Base-by-base conservation (phyloP, 371 early-diverging fungal genomes). In the Dentiscutata heterogama region DNA sequence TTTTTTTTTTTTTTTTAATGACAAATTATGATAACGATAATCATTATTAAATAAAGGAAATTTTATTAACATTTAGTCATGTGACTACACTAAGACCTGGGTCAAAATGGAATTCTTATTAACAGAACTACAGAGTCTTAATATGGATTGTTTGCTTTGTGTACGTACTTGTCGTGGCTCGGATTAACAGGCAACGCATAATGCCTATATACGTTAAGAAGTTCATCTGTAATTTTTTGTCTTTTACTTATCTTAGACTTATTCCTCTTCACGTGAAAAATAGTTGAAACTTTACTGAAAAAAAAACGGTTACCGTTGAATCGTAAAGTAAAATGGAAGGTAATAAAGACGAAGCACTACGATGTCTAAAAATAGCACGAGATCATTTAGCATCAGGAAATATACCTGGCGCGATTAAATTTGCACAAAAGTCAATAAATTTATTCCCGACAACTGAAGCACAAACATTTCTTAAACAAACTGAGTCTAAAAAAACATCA, bases 261-360 rank as follows among this genome's bases (percentile, higher is more conserved):
- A 65, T 31, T 65, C 29, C n/a, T 61, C n/a, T 63, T 63, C 29
- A 27, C 22, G 63, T 63, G 29, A 46, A 46, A 42, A 46, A 46
- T 46, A 46, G 46, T 63, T 63, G 22, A 27, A 63, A 25, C 29
- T 63, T 27, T 63, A 63, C 11, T 27, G n/a, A 27, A 63, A 63
- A 27, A 63, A 63, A 20, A 63, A 11, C 11, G 29, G 29, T 10
- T 27, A 27, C 11, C 25, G 22, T 63, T 27, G 11, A 46, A 46
- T 46, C 46, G 11, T 46, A 46, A 46, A 46, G 46, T 10, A 46
- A 46, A 42, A 96, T 95, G 96, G 96, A 94, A 83, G 91, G 92
- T 80, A 98, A 98, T 88, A 93, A 91, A 83, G 98, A 97, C 84
- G 97, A 97, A 83, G 98, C 98, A 5, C 61, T 88, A 42, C 88